Evolutionary conservation across 2,329 filamentous ascomycete species (phyloP).

Genomic region (Nemania serpens): DNA sequence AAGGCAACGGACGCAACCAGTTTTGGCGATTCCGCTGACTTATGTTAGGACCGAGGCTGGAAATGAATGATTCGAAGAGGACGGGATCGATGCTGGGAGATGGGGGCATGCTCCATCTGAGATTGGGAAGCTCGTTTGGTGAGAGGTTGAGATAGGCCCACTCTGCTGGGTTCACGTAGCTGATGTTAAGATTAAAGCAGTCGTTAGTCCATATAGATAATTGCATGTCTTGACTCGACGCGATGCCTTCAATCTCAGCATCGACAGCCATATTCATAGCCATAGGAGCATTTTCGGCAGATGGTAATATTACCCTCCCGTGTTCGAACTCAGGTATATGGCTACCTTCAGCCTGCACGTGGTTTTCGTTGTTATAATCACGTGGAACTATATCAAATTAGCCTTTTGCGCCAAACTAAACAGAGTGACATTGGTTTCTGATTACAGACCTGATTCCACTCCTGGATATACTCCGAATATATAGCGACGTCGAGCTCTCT

Average conservation of each 20-base stretch:
- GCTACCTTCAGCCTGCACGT: background rate
- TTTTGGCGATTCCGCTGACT: background rate
- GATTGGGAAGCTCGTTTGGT: background rate
- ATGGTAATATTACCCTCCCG: background rate
- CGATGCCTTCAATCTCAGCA: background rate
- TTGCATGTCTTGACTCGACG: background rate
- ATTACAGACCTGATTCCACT: background rate
- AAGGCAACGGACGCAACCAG: background rate
- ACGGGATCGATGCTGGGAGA: background rate
- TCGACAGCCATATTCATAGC: background rate
- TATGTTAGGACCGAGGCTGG: too few relatives aligned
- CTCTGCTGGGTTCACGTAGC: background rate
- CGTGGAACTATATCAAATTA: background rate
- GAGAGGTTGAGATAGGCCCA: background rate
- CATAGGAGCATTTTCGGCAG: background rate
- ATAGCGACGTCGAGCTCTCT: background rate
- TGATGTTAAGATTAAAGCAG: background rate
- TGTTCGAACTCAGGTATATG: background rate
- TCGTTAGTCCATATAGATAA: background rate
- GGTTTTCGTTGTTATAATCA: background rate
- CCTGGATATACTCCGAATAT: background rate
- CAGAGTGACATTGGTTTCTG: background rate
- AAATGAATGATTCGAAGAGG: background rate
- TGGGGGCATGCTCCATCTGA: background rate
- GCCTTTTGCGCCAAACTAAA: background rate